Evolutionary conservation across 306 rosid genomes (phyloP).

Genomic region (Gillenia trifoliata): DNA sequence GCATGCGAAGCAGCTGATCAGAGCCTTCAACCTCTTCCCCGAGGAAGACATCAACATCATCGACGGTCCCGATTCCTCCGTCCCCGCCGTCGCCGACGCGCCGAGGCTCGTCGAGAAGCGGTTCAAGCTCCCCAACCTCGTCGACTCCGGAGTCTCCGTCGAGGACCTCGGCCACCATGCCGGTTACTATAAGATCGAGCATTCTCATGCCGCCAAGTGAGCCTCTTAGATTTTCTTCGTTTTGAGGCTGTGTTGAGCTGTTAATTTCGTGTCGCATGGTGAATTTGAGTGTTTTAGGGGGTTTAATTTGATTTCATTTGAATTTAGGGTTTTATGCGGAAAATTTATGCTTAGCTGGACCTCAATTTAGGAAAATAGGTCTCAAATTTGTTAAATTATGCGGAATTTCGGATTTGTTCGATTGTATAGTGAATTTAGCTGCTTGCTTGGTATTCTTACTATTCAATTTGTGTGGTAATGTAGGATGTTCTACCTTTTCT

Average conservation of each 20-base stretch:
- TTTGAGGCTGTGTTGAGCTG: not conserved
- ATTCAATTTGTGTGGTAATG: conserved; percentile 7
- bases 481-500: conserved; percentile 96
- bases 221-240: not conserved
- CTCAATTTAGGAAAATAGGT: not conserved
- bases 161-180: conserved; percentile 89
- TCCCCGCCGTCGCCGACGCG: not conserved
- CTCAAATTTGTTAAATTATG: not conserved
- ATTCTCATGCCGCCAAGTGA: conserved; percentile 77
- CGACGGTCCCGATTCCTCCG: conserved; percentile 4
- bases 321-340: not conserved
- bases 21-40: conserved; percentile 72
- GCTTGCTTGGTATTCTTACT: conserved; percentile 11
- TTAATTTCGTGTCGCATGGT: not conserved
- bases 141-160: conserved; percentile 37
- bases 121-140: conserved; percentile 50
- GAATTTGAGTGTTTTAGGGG: not conserved
- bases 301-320: not conserved
- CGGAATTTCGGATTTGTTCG: not conserved
- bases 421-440: not conserved
- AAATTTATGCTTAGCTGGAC: not conserved
- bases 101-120: conserved; percentile 67
- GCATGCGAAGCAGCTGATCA: conserved; percentile 52
- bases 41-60: conserved; percentile 51
- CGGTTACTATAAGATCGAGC: conserved; percentile 77